A percentile compares a stretch with the other conserved stretches of the same genome.
Conservation (phyloP, 2,329 filamentous ascomycete species). For the Fusarium pseudonygamai region DNA sequence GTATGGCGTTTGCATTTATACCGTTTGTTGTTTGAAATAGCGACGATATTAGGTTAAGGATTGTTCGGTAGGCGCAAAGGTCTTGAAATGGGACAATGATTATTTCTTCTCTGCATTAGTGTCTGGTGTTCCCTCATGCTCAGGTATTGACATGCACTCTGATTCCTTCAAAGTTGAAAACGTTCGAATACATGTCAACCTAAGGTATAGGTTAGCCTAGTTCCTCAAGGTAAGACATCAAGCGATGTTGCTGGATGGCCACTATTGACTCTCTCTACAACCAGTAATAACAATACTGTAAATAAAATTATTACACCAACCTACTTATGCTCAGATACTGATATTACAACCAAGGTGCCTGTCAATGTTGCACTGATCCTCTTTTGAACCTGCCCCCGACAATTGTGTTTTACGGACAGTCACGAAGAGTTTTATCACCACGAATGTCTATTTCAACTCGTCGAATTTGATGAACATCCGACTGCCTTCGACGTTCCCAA, state of each 20-base stretch:
- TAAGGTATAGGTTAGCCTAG: background rate
- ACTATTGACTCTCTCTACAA: background rate
- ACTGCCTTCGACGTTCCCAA: background rate
- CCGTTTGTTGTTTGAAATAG: background rate
- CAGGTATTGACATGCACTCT: background rate
- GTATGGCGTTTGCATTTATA: conserved; percentile 26
- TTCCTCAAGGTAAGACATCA: background rate
- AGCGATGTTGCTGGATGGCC: background rate
- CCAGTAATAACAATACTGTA: background rate
- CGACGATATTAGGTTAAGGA: background rate
- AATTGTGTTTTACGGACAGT: background rate
- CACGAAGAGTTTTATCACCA: background rate
- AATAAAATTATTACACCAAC: background rate
- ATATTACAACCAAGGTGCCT: background rate
- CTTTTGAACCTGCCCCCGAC: too few relatives aligned
- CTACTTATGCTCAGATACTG: background rate
- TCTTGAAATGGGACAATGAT: background rate
- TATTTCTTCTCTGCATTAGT: background rate
- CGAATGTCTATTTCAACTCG: background rate
- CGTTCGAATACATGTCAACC: background rate
- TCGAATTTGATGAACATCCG: conserved; percentile 9
- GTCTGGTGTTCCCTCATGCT: background rate
- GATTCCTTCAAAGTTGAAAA: background rate
- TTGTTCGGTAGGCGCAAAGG: conserved; percentile 6
- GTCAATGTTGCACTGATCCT: background rate